Percentiles rank a stretch among this genome's conserved stretches.
Evolutionary conservation across 352 stramenopile species (phyloP).

Genomic region (Phytopythium sindhum): DNA sequence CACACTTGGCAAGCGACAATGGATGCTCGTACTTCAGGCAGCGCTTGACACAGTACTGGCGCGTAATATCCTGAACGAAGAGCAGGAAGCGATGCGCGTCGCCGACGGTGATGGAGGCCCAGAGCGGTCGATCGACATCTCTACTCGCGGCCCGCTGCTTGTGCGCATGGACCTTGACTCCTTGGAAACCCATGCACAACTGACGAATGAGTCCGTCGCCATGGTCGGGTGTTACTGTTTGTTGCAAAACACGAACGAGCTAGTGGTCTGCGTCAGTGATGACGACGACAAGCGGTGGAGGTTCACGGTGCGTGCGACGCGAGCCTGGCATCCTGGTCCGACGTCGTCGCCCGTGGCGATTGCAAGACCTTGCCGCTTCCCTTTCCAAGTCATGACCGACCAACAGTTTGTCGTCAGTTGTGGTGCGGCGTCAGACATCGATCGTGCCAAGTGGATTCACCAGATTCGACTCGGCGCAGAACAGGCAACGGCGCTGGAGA

Average conservation of each 20-base stretch:
- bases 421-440: constrained; percentile 48
- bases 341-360: constrained; percentile 22
- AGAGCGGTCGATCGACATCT: background rate
- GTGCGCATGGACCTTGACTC: constrained; percentile 32
- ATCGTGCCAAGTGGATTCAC: constrained; percentile 65
- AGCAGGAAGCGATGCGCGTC: constrained; percentile 13
- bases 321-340: constrained; percentile 33
- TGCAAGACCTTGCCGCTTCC: constrained; percentile 32
- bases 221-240: constrained; percentile 49
- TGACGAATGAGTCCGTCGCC: constrained; percentile 15
- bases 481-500: constrained; percentile 43
- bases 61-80: constrained; percentile 42
- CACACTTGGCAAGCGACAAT: constrained; percentile 33
- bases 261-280: constrained; percentile 29
- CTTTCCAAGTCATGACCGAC: constrained; percentile 68
- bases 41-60: constrained; percentile 47
- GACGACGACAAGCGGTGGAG: constrained; percentile 26
- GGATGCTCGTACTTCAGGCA: constrained; percentile 49
- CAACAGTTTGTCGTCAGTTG: constrained; percentile 64
- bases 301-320: constrained; percentile 42
- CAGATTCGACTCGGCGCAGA: constrained; percentile 54
- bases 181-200: constrained; percentile 18
- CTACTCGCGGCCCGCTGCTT: constrained; percentile 24
- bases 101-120: background rate
- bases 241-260: constrained; percentile 47